Percentiles rank a stretch among this genome's conserved stretches.
These are phyloP conservation scores for Trichaptum fuscoviolaceum DNA, from an alignment of 768 basidiomycete species.

Conservation along the genomic window DNA sequence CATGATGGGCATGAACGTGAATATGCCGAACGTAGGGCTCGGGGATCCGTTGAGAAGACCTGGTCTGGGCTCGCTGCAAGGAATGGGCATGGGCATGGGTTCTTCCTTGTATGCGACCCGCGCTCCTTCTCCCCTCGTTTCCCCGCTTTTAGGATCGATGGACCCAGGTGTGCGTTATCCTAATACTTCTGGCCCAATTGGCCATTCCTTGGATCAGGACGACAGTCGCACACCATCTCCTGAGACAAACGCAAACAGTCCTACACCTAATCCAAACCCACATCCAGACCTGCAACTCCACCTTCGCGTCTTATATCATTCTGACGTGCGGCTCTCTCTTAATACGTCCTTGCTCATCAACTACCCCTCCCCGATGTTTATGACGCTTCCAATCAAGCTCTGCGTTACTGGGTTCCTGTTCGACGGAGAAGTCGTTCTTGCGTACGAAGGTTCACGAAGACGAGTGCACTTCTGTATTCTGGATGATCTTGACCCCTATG, in stretches of 20 bases:
- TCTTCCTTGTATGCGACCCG: neutral
- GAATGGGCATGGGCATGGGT: neutral
- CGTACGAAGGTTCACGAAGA: conserved; percentile 79
- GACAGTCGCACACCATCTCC: conserved; percentile 11
- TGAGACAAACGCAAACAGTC: conserved; percentile 3
- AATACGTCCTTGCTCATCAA: conserved; percentile 94
- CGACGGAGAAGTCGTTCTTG: conserved; percentile 81
- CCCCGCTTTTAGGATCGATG: neutral
- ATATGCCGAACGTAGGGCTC: neutral
- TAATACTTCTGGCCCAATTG: neutral
- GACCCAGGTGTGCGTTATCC: neutral
- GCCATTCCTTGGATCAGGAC: neutral
- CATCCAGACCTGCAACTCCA: conserved; percentile 85
- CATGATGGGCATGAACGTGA: conserved; percentile 27
- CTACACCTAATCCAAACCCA: conserved; percentile 29
- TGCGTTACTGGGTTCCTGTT: conserved; percentile 88
- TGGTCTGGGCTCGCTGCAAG: neutral
- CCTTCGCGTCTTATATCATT: conserved; percentile 78
- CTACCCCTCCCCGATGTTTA: conserved; percentile 94
- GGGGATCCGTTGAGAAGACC: neutral
- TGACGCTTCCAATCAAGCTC: conserved; percentile 93
- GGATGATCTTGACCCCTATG: conserved; percentile 83
- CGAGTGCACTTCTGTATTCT: conserved; percentile 86
- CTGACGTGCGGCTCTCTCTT: conserved; percentile 83
- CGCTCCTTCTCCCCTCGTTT: neutral